Conservation (phyloP, 345 rosid species). For the Conringia planisiliqua region DNA sequence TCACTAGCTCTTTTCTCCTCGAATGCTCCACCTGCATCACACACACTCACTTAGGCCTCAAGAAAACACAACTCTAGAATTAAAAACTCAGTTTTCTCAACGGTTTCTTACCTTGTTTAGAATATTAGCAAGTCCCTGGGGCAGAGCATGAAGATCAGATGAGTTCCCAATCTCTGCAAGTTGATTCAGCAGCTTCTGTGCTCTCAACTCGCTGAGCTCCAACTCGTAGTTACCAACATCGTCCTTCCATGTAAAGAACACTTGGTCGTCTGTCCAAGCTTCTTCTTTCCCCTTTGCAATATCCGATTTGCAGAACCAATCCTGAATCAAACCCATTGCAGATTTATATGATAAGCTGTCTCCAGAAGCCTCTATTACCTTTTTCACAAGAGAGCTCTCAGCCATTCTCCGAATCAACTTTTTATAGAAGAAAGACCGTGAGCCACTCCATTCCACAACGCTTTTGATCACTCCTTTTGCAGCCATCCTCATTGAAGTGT, state of each 20-base stretch:
- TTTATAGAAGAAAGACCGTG: slow-evolving; percentile 69
- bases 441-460: slow-evolving; percentile 77
- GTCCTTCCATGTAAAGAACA: slow-evolving; percentile 82
- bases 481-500: slow-evolving; percentile 90
- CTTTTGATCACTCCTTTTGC: slow-evolving; percentile 90
- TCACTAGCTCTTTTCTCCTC: slow-evolving; percentile 43
- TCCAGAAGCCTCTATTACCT: slow-evolving; percentile 63
- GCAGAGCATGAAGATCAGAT: slow-evolving; percentile 75
- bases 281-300: slow-evolving; percentile 50
- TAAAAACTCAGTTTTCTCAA: not conserved
- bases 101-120: slow-evolving; percentile 64
- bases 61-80: slow-evolving; percentile 7
- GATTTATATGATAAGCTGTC: slow-evolving; percentile 57
- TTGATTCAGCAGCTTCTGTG: slow-evolving; percentile 67
- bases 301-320: slow-evolving; percentile 73
- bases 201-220: slow-evolving; percentile 66
- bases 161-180: slow-evolving; percentile 68
- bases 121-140: slow-evolving; percentile 83
- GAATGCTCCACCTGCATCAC: slow-evolving; percentile 84
- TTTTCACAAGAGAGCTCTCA: slow-evolving; percentile 65
- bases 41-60: slow-evolving; percentile 21
- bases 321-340: slow-evolving; percentile 62
- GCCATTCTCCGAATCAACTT: slow-evolving; percentile 72
- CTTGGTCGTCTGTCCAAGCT: slow-evolving; percentile 75
- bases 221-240: slow-evolving; percentile 53